Conservation (phyloP, 2,329 filamentous ascomycete genomes). For the Talaromyces sp. region DNA sequence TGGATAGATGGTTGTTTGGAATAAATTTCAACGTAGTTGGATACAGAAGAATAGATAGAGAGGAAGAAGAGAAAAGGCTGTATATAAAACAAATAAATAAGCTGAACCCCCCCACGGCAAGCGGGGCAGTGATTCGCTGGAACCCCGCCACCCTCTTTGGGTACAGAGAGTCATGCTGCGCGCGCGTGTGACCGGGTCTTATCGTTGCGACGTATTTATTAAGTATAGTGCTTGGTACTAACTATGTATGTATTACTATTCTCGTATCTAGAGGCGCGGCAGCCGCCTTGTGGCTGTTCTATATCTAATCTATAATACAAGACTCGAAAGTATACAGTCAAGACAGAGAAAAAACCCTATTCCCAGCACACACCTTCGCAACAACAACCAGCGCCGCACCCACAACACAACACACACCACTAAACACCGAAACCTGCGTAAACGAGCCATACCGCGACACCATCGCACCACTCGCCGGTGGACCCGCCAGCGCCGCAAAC, state of each 20-base stretch:
- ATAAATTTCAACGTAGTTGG: not conserved
- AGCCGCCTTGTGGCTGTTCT: no score
- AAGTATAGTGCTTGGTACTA: no score
- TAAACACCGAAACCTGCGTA: slow-evolving; percentile 30
- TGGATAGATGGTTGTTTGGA: not conserved
- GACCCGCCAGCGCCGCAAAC: slow-evolving; percentile 45
- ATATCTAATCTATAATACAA: no score
- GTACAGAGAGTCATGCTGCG: not conserved
- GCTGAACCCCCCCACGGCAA: not conserved
- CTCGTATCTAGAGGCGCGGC: not conserved
- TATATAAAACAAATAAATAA: not conserved
- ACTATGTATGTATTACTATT: not conserved
- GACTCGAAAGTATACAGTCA: not conserved
- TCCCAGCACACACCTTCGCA: slow-evolving; percentile 4
- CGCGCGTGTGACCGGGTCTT: not conserved
- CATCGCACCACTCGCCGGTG: slow-evolving; percentile 44
- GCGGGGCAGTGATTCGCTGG: not conserved
- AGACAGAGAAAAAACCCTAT: slow-evolving; percentile 1
- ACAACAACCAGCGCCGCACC: slow-evolving; percentile 2
- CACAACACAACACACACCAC: slow-evolving; percentile 23
- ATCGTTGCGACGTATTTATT: not conserved
- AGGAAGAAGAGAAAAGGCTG: not conserved
- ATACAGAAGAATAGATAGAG: not conserved
- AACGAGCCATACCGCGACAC: slow-evolving; percentile 39
- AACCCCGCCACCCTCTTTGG: not conserved